A percentile compares a stretch with the other conserved stretches of the same genome.
Conservation (phyloP, 116 monocot species). For the Dioscorea cayenensis region DNA sequence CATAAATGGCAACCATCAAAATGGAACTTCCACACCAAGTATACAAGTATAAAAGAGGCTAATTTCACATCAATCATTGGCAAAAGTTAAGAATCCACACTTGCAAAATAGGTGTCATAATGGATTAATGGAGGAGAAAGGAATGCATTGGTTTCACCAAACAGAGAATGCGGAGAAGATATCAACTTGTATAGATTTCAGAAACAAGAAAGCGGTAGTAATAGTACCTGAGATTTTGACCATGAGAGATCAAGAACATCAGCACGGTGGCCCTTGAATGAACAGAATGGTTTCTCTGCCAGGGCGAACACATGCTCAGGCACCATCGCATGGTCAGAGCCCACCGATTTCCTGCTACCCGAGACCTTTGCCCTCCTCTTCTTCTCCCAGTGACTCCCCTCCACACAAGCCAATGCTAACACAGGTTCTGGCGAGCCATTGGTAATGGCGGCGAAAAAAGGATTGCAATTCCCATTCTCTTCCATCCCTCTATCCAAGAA, state of each 20-base stretch:
- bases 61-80: no score
- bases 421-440: conserved; percentile 39
- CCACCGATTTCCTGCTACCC: conserved; percentile 37
- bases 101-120: no score
- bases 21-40: no score
- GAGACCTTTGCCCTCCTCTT: conserved; percentile 35
- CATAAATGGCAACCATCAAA: no score
- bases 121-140: no score
- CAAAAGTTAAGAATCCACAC: conserved; percentile 19
- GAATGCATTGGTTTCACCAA: no score
- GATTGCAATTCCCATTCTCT: conserved; percentile 26
- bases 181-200: background rate
- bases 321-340: conserved; percentile 57
- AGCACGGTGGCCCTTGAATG: conserved; percentile 50
- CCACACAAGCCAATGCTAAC: conserved; percentile 12
- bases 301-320: conserved; percentile 68
- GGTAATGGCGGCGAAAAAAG: conserved; percentile 10
- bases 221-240: conserved; percentile 70
- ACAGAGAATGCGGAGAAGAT: background rate
- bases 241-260: conserved; percentile 84
- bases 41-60: no score
- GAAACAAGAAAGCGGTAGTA: background rate
- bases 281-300: conserved; percentile 56
- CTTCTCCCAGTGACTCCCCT: conserved; percentile 38
- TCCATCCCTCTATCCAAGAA: conserved; percentile 21